Conservation (phyloP, 202 grass and related monocot genomes). For the Hordeum pubiflorum region DNA sequence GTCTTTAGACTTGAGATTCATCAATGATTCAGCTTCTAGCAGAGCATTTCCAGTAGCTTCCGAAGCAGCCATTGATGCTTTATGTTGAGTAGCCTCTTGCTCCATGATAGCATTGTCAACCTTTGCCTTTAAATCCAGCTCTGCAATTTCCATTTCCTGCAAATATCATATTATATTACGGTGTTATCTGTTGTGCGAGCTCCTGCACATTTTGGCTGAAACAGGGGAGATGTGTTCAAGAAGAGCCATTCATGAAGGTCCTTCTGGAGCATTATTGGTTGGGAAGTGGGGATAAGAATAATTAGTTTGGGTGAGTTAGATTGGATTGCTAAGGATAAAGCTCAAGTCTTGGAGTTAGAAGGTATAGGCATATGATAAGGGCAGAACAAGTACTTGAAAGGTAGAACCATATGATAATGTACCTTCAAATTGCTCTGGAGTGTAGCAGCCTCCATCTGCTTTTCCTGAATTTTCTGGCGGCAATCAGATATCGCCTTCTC, state of each 20-base stretch:
- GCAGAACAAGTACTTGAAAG: neutral
- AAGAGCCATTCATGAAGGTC: neutral
- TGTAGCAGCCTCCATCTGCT: conserved; percentile 37
- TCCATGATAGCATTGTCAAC: conserved; percentile 51
- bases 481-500: conserved; percentile 82
- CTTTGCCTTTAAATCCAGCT: conserved; percentile 54
- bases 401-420: neutral
- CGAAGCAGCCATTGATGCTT: conserved; percentile 34
- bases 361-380: too few relatives aligned
- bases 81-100: conserved; percentile 38
- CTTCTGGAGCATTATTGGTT: neutral
- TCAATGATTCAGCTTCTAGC: conserved; percentile 42
- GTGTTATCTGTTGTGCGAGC: neutral
- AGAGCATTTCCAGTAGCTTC: conserved; percentile 38
- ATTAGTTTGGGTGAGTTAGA: neutral
- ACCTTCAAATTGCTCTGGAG: conserved; percentile 76
- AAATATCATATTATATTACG: conserved; percentile 15
- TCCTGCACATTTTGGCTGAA: neutral
- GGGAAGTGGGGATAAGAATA: neutral
- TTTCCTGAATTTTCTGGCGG: conserved; percentile 72
- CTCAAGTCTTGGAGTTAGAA: neutral
- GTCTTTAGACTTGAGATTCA: conserved; percentile 49
- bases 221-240: neutral
- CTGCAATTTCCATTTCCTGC: conserved; percentile 59
- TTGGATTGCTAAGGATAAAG: neutral